Conservation (phyloP, 148 eudicot genomes). For the Bassia scoparia region DNA sequence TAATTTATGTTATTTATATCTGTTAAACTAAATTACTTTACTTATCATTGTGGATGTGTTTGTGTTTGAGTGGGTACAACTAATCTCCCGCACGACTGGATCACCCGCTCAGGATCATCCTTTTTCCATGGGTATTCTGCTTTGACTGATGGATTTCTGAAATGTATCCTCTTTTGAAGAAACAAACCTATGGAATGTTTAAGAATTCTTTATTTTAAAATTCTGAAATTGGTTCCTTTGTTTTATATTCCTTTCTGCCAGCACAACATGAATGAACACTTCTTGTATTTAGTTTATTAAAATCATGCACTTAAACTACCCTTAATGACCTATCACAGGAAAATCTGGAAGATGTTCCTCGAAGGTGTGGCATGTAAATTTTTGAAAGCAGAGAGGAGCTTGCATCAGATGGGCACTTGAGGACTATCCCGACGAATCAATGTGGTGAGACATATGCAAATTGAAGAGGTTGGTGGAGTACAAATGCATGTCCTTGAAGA, state of each 20-base stretch:
- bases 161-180: constrained; percentile 86
- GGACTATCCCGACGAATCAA: constrained; percentile 82
- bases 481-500: constrained; percentile 98
- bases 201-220: neutral
- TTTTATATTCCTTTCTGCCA: neutral
- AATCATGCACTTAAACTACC: no score
- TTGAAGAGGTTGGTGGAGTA: constrained; percentile 79
- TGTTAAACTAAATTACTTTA: neutral
- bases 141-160: constrained; percentile 78
- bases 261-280: neutral
- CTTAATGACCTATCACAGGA: constrained; percentile 41
- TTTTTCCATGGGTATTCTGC: constrained; percentile 79
- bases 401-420: constrained; percentile 93
- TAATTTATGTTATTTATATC: neutral
- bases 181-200: constrained; percentile 70
- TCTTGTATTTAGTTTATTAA: no score
- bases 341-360: constrained; percentile 81
- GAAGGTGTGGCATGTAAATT: constrained; percentile 87
- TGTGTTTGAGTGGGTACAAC: constrained; percentile 80
- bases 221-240: neutral
- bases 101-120: constrained; percentile 41
- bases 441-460: constrained; percentile 84
- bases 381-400: constrained; percentile 90
- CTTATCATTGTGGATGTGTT: neutral
- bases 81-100: constrained; percentile 51